Base-by-base conservation (phyloP, 176 grass and related monocot genomes). In the Musa itinerans region DNA sequence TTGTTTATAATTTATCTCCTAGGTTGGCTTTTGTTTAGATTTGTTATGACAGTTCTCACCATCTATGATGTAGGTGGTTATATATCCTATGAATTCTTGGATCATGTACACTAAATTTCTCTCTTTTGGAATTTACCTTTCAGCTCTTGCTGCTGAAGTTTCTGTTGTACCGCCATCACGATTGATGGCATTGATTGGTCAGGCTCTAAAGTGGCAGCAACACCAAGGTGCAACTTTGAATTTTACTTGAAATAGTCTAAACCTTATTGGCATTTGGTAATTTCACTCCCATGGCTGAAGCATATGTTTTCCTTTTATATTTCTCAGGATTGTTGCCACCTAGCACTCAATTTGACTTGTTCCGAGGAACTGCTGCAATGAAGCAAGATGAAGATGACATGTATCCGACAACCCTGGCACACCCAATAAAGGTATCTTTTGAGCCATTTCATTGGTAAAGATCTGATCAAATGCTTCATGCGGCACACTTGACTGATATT, bases 151-250 rank as follows among this genome's bases (percentile, higher is more conserved):
- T 81, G 86, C 95, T 23, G 95, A 99, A 82, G 95, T 99, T 54
- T 99, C 95, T 81, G 88, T 99, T 67, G 95, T 99, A 59, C 90
- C 95, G 0, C 95, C 90, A 73, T 93, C 95, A 77, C 88, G 95
- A 66, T 74, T 99, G 80, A 92, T 99, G 92, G 87, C 92, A 76
- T 85, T 92, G 80, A 96, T 96, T 84, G 87, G 87, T 75, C 92
- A 96, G 73, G 84, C 92, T 81, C 85, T 96, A 74, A 96, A 96
- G 81, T 96, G 92, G 92, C 89, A 96, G 71, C 92, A 96, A 75
- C 89, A 96, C 81, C 95, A 99, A 89, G 95, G 95, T 99, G 78
- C 89, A 92, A 87, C 89, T 86, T 96, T 59, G 13, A 75, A 23
- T 10, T 14, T 20, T 17, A 26, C 54, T 59, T 78, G 72, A 50